Evolutionary conservation across 805 yeast genomes (phyloP), one percentile per base, ranked within the genome.

Genomic region (Ogataea angusta): DNA sequence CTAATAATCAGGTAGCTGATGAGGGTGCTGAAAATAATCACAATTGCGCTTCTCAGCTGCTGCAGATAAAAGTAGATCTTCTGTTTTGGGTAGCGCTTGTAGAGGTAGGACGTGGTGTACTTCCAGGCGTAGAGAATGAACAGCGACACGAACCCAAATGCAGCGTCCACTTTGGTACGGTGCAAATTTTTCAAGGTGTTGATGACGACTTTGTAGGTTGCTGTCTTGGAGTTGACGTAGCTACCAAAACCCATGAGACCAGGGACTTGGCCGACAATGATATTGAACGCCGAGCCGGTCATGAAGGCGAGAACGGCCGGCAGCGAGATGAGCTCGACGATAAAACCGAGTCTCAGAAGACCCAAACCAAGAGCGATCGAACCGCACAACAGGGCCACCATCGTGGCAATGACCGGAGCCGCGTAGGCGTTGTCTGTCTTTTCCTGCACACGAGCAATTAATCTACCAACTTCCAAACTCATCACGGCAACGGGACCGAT

Each of bases 401-500:
- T 71, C 1, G 95, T 85, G 12, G 96, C 97, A 62, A 90, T 85
- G 35, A 73, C 72, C 1, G 90, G 87, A 3, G 79, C 84, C 0
- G 78, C 72, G 47, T 72, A 69, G 10, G 25, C 17, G 32, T 60
- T 58, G 24, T 56, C 56, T 31, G 53, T 36, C 45, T 69, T 73
- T 10, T 52, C 67, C 46, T 76, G 76, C 9, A 89, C 93, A 36
- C 70, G 68, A 19, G 78, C 72, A 40, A 90, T 72, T 41, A 86
- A 88, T 60, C 82, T 85, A 36, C 90, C 81, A 25, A 86, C 88
- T 60, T 88, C 90, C 49, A 79, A 62, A 12, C 95, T 85, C 95
- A 90, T 89, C 42, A 90, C 97, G 10, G 97, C 97, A 26, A 90
- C 97, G 9, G 97, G 97, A 19, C 97, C 97, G 54, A 90, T 89